Percentiles rank a stretch among this genome's conserved stretches.
Evolutionary conservation across 1,284 basidiomycete species (phyloP).

Genomic region (Porphyrellus sp.): DNA sequence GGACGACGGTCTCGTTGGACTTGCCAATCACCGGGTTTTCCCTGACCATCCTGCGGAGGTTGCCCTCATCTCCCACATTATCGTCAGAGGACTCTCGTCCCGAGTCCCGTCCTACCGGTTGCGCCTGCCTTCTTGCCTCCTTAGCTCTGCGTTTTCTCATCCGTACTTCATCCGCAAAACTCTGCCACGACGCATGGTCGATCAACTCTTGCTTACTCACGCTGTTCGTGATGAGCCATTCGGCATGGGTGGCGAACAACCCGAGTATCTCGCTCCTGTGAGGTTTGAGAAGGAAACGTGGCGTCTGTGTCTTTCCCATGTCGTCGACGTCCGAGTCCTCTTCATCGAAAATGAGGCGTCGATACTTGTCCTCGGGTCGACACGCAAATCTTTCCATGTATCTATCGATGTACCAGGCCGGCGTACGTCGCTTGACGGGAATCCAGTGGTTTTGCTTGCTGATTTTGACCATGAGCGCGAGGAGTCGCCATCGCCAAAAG

Average conservation of each 20-base stretch:
- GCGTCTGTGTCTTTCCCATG: constrained; percentile 25
- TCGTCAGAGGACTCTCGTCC: constrained; percentile 13
- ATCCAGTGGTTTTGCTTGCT: constrained; percentile 32
- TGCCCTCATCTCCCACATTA: neutral
- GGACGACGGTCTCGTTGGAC: constrained; percentile 12
- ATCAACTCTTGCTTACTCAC: constrained; percentile 34
- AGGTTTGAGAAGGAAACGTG: constrained; percentile 41
- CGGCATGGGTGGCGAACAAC: constrained; percentile 46
- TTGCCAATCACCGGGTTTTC: constrained; percentile 33
- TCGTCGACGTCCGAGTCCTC: constrained; percentile 36
- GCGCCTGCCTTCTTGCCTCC: constrained; percentile 31
- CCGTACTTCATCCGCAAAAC: constrained; percentile 39
- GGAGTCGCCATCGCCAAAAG: constrained; percentile 41
- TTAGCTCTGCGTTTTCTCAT: constrained; percentile 26
- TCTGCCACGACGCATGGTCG: constrained; percentile 43
- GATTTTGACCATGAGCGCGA: constrained; percentile 41
- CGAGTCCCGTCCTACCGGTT: constrained; percentile 17
- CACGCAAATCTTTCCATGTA: constrained; percentile 35
- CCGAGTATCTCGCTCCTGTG: constrained; percentile 44
- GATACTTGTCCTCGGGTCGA: constrained; percentile 27
- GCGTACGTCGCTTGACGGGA: constrained; percentile 39
- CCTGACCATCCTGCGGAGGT: constrained; percentile 13
- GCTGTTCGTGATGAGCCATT: constrained; percentile 51
- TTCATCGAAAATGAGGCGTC: constrained; percentile 37
- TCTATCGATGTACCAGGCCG: constrained; percentile 46